Conservation (phyloP, 1,139 yeast species). For the Wickerhamomyces sp. region DNA sequence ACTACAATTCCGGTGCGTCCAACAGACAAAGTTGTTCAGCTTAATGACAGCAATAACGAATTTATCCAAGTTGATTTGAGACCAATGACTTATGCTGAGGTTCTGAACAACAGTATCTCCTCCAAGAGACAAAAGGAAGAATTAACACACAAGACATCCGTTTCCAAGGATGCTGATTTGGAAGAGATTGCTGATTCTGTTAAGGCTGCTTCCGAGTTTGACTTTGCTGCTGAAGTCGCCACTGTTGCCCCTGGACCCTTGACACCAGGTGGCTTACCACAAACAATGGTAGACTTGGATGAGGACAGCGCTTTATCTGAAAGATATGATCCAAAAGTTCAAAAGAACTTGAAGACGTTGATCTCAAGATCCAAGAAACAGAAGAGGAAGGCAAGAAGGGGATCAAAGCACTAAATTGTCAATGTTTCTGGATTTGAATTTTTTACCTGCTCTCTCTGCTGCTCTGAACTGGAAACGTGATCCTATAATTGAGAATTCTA, state of each 20-base stretch:
- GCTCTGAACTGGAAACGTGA: constrained; percentile 73
- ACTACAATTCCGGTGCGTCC: constrained; percentile 6
- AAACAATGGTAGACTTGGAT: constrained; percentile 9
- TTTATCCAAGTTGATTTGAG: constrained; percentile 41
- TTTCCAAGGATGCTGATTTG: too few species aligned
- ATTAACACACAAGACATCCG: too few species aligned
- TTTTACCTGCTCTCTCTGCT: constrained; percentile 77
- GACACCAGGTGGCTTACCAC: too few species aligned
- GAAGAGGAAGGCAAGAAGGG: background rate
- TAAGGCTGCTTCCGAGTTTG: too few species aligned
- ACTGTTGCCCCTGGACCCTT: too few species aligned
- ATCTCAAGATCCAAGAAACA: background rate
- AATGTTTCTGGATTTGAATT: constrained; percentile 75
- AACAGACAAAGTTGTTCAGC: constrained; percentile 28
- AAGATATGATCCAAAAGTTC: background rate
- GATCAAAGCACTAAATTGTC: constrained; percentile 40
- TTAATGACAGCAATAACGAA: constrained; percentile 29
- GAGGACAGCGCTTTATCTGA: background rate
- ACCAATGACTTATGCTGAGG: constrained; percentile 47
- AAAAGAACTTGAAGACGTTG: constrained; percentile 1
- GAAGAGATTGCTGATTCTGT: too few species aligned
- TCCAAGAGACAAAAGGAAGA: too few species aligned
- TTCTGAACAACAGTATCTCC: constrained; percentile 27
- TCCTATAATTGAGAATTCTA: constrained; percentile 70
- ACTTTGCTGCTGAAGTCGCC: too few species aligned